A percentile compares a stretch with the other conserved stretches of the same genome.
Evolutionary conservation across 768 basidiomycete species (phyloP).

Genomic region (Rhizopogon roseolus): DNA sequence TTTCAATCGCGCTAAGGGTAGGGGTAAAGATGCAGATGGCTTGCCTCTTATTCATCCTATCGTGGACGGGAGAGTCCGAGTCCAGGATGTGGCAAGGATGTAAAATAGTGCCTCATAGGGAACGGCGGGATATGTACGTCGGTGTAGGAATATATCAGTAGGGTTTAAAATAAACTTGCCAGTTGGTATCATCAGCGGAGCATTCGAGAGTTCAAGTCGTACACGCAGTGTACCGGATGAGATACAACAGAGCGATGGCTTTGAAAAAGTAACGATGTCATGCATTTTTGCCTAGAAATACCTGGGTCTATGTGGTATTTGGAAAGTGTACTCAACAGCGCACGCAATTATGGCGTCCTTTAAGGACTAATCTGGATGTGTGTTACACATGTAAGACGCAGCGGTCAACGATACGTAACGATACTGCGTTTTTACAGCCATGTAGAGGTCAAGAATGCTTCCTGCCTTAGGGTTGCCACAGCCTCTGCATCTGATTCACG

Average conservation of each 20-base stretch:
- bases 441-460: conserved; percentile 53
- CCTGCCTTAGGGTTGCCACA: conserved; percentile 61
- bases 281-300: too few species aligned
- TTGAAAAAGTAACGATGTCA: too few species aligned
- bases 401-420: background rate
- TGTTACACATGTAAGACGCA: background rate
- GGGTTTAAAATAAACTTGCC: too few species aligned
- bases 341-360: background rate
- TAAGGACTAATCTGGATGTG: background rate
- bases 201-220: too few species aligned
- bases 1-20: conserved; percentile 44
- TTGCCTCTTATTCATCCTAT: conserved; percentile 52
- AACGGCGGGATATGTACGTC: too few species aligned
- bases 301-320: too few species aligned
- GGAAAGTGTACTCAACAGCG: background rate
- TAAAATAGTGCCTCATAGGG: background rate
- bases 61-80: conserved; percentile 65
- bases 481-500: conserved; percentile 69
- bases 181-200: too few species aligned
- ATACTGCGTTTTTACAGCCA: background rate
- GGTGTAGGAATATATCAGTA: too few species aligned
- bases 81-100: conserved; percentile 48
- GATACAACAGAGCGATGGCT: too few species aligned
- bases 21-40: conserved; percentile 29
- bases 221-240: too few species aligned